Evolutionary conservation across 208 protist genomes (phyloP).

Genomic region (Blechomonas ayalai): DNA sequence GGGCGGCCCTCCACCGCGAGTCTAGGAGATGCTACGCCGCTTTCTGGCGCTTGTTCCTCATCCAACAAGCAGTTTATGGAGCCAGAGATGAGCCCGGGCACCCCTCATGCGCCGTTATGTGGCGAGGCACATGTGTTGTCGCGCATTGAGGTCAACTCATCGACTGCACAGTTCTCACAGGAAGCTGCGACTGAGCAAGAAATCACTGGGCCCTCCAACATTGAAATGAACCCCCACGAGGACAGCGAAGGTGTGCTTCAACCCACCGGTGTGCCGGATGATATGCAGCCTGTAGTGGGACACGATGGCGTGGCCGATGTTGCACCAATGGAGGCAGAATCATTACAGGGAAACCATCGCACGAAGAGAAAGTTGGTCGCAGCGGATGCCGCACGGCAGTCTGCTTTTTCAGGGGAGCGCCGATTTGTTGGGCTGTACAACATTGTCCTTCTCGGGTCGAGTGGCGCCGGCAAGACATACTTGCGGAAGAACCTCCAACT

Average conservation of each 20-base stretch:
- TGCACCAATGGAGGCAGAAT: no score
- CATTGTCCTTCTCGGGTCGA: conserved; percentile 55
- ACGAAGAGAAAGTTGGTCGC: neutral
- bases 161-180: neutral
- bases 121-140: no score
- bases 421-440: conserved; percentile 54
- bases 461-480: conserved; percentile 46
- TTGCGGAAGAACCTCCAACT: conserved; percentile 46
- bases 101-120: no score
- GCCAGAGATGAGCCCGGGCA: no score
- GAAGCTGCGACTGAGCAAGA: neutral
- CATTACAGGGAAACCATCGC: no score
- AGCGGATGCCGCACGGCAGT: neutral
- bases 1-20: conserved; percentile 9
- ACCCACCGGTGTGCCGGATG: no score
- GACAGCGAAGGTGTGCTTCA: neutral
- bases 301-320: no score
- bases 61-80: neutral
- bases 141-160: no score
- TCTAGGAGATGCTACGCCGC: conserved; percentile 11
- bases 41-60: no score
- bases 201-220: neutral
- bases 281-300: no score
- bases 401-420: conserved; percentile 6
- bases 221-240: conserved; percentile 1